A percentile compares a stretch with the other conserved stretches of the same genome.
Conservation (phyloP, 2,329 filamentous ascomycete species). For the Colletotrichum sp. region DNA sequence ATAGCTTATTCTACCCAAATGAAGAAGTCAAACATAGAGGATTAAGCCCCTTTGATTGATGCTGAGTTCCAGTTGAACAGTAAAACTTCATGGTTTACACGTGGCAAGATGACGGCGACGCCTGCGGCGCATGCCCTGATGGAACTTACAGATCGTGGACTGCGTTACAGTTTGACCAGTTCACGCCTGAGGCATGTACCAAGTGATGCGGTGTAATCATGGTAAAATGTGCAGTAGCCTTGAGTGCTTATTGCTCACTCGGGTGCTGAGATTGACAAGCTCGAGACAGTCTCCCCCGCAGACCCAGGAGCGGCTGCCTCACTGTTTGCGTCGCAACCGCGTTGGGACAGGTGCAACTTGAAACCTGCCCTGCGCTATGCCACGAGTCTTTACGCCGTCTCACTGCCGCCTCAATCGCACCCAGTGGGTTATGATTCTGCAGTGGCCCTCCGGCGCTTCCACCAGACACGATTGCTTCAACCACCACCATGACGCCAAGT, state of each 20-base stretch:
- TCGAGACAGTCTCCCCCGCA: background rate
- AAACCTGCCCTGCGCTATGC: background rate
- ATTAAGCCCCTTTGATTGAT: background rate
- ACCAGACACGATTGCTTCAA: background rate
- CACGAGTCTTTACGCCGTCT: slow-evolving; percentile 5
- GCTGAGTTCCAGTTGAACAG: fast-evolving
- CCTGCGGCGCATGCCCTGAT: background rate
- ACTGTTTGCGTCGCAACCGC: background rate
- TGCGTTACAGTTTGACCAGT: background rate
- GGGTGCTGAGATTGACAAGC: background rate
- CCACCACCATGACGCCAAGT: background rate
- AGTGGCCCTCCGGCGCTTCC: background rate
- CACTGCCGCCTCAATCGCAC: background rate
- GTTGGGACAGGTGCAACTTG: background rate
- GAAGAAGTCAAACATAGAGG: background rate
- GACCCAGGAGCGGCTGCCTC: background rate
- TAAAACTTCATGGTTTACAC: background rate
- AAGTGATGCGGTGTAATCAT: background rate
- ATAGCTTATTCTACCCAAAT: background rate
- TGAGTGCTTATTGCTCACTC: background rate
- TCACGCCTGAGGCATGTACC: background rate
- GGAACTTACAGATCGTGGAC: background rate
- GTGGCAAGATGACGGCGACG: background rate
- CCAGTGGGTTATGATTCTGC: background rate
- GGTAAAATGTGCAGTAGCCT: background rate